Evolutionary conservation across 805 yeast genomes (phyloP).

Genomic region (Hyphopichia homilentoma): DNA sequence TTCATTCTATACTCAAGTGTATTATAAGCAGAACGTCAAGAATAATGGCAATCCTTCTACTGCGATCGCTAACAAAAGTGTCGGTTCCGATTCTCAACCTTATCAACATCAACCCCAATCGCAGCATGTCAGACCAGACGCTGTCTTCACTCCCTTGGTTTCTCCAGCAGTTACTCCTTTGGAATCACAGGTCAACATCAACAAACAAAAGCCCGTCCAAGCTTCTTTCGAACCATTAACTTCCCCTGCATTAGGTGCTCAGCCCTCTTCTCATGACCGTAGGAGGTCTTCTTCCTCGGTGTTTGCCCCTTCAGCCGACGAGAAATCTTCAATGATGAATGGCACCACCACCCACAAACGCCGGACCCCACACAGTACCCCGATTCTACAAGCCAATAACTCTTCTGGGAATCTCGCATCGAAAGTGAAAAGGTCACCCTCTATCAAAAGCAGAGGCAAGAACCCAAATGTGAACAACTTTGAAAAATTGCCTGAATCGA

Average conservation of each 20-base stretch:
- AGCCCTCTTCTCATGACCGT: conserved; percentile 13
- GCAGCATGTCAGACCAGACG: conserved; percentile 49
- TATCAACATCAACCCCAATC: conserved; percentile 13
- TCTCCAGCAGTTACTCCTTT: conserved; percentile 74
- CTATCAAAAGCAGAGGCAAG: conserved; percentile 1
- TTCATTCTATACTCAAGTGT: conserved; percentile 40
- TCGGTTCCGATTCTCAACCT: not conserved
- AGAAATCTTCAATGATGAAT: conserved; percentile 5
- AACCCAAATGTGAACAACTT: conserved; percentile 8
- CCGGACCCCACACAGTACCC: conserved; percentile 44
- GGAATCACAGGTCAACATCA: conserved; percentile 31
- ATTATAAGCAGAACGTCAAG: conserved; percentile 26
- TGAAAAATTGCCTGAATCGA: conserved; percentile 28
- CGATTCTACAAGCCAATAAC: conserved; percentile 26
- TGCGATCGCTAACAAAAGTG: not conserved
- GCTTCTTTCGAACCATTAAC: conserved; percentile 52
- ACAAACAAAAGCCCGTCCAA: conserved; percentile 20
- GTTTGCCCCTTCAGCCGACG: conserved; percentile 26
- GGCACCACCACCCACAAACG: conserved; percentile 22
- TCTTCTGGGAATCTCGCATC: conserved; percentile 2
- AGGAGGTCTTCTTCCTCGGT: conserved; percentile 33
- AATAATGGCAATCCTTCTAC: conserved; percentile 6
- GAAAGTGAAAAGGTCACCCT: conserved; percentile 2
- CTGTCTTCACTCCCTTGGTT: conserved; percentile 69
- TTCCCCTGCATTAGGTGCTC: conserved; percentile 63